Conservation (phyloP, 2,329 filamentous ascomycete genomes). For the Neonectria punicea region DNA sequence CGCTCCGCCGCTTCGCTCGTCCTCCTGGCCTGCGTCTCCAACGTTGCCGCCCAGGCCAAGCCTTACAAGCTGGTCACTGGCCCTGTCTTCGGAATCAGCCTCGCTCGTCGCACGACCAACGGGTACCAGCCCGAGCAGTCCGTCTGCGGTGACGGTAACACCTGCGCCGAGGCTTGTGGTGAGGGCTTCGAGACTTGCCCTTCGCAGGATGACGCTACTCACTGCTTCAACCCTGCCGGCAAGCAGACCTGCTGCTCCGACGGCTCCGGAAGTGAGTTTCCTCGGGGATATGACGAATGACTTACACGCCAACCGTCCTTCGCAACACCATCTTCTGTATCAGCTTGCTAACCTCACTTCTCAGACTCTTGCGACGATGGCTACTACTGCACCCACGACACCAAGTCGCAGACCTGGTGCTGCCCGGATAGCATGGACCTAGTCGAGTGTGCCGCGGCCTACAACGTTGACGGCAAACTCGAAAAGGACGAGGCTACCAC, state of each 20-base stretch:
- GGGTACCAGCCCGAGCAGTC: conserved; percentile 62
- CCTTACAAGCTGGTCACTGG: conserved; percentile 53
- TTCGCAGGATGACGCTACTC: conserved; percentile 59
- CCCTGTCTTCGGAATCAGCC: conserved; percentile 52
- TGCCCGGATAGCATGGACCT: conserved; percentile 67
- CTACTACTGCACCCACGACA: conserved; percentile 71
- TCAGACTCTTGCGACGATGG: conserved; percentile 69
- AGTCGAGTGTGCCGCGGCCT: conserved; percentile 63
- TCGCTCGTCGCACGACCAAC: conserved; percentile 56
- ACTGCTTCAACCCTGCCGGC: conserved; percentile 66
- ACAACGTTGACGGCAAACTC: conserved; percentile 59
- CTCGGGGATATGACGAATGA: not conserved
- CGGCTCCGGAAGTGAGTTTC: conserved; percentile 64
- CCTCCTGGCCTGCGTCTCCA: conserved; percentile 49
- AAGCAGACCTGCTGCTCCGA: conserved; percentile 68
- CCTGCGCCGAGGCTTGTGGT: conserved; percentile 67
- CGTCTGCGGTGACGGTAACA: conserved; percentile 60
- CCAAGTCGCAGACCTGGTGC: conserved; percentile 64
- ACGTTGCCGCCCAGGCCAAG: conserved; percentile 45
- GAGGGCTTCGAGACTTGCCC: conserved; percentile 60
- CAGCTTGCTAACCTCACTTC: conserved; percentile 23
- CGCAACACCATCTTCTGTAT: not conserved
- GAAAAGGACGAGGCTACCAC: conserved; percentile 50
- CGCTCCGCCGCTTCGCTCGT: conserved; percentile 46
- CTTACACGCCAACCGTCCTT: not conserved